phyloP scores from a whole-genome alignment of 805 yeast species.

The Ogataea haglerorum region DNA sequence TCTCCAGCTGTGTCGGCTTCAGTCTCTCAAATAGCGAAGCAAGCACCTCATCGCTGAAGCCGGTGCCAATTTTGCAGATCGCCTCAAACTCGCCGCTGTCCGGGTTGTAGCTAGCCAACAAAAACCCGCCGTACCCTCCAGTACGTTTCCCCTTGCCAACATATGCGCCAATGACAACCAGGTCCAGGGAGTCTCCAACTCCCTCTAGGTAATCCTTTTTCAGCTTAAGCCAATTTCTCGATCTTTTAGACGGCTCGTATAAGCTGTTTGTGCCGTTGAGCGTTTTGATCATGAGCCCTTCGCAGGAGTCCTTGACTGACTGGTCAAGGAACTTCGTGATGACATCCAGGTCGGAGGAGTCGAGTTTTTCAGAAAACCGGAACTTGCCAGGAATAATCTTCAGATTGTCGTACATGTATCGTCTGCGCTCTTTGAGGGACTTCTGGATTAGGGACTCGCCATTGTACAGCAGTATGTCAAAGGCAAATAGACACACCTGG shows the following conservation, averaged over 20 bases:
- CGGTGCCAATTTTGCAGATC: constrained; percentile 96
- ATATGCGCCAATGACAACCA: constrained; percentile 92
- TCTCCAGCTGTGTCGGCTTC: constrained; percentile 59
- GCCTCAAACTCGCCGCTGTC: constrained; percentile 93
- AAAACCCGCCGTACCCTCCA: constrained; percentile 91
- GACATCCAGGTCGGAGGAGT: constrained; percentile 67
- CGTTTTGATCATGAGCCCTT: constrained; percentile 94
- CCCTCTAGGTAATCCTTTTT: constrained; percentile 95
- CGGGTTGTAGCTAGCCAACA: constrained; percentile 84
- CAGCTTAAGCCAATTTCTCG: constrained; percentile 91
- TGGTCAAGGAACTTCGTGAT: constrained; percentile 83
- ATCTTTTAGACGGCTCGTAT: constrained; percentile 93
- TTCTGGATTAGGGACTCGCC: constrained; percentile 65
- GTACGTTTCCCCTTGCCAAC: constrained; percentile 93
- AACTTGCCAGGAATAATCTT: constrained; percentile 70
- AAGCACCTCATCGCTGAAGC: constrained; percentile 84
- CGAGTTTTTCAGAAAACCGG: constrained; percentile 71
- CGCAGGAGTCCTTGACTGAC: constrained; percentile 85
- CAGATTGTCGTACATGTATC: constrained; percentile 53
- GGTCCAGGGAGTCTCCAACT: constrained; percentile 91
- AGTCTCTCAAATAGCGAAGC: constrained; percentile 56
- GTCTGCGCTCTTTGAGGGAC: constrained; percentile 69
- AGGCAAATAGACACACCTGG: constrained; percentile 87
- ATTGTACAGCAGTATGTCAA: constrained; percentile 77
- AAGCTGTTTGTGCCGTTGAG: constrained; percentile 74